A percentile compares a stretch with the other conserved stretches of the same genome.
phyloP scores from a whole-genome alignment of 345 rosid species.

The Crucihimalaya himalaica region DNA sequence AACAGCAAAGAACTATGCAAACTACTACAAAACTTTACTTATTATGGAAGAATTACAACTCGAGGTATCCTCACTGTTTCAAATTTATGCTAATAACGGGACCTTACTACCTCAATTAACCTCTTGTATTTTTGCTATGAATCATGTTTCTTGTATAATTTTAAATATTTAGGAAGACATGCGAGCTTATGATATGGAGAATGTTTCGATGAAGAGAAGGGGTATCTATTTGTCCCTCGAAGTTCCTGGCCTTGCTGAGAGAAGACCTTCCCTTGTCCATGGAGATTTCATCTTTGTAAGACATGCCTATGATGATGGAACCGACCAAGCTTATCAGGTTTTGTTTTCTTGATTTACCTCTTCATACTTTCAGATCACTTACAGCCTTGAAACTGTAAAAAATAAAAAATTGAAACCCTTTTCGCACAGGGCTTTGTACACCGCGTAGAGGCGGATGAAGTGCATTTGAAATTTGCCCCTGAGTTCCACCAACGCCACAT shows the following conservation, averaged over 20 bases:
- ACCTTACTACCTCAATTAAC: not conserved
- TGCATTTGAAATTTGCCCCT: slow-evolving; percentile 57
- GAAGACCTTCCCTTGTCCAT: slow-evolving; percentile 82
- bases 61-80: slow-evolving; percentile 53
- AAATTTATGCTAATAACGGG: not conserved
- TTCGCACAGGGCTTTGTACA: slow-evolving; percentile 68
- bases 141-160: slow-evolving; percentile 17
- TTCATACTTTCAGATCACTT: not conserved
- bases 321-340: slow-evolving; percentile 54
- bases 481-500: slow-evolving; percentile 56
- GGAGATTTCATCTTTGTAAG: slow-evolving; percentile 69
- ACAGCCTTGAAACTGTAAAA: not conserved
- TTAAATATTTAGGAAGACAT: slow-evolving; percentile 64
- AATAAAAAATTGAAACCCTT: not conserved
- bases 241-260: slow-evolving; percentile 95
- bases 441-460: slow-evolving; percentile 90
- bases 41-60: slow-evolving; percentile 83
- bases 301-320: slow-evolving; percentile 43
- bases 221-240: slow-evolving; percentile 59
- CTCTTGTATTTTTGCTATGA: slow-evolving; percentile 5
- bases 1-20: slow-evolving; percentile 50
- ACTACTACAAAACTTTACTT: slow-evolving; percentile 62
- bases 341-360: slow-evolving; percentile 1
- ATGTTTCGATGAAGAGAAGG: slow-evolving; percentile 57
- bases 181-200: slow-evolving; percentile 74